Percentiles rank a stretch among this genome's conserved stretches.
Conservation (phyloP, 352 stramenopile species). For the Sclerospora graminicola region DNA sequence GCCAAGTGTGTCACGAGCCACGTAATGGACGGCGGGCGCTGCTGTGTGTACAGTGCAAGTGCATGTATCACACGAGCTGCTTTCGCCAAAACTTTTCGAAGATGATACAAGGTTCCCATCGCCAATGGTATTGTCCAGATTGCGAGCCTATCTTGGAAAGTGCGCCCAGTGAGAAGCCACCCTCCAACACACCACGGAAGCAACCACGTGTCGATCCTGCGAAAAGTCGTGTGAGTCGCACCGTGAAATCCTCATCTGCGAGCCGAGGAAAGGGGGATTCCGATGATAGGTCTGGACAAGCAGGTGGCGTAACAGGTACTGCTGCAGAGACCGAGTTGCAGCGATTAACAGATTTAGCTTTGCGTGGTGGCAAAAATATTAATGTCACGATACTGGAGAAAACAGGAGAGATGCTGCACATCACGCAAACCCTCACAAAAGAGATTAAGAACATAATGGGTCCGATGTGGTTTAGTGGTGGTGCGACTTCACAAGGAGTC, state of each 20-base stretch:
- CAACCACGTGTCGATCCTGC: constrained; percentile 22
- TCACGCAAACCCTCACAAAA: constrained; percentile 36
- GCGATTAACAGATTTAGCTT: constrained; percentile 59
- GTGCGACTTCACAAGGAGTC: not conserved
- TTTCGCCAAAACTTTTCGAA: constrained; percentile 74
- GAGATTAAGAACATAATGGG: constrained; percentile 42
- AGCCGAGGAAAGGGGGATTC: constrained; percentile 9
- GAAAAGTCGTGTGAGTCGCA: constrained; percentile 17
- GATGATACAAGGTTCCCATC: constrained; percentile 40
- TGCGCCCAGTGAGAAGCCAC: constrained; percentile 22
- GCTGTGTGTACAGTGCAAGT: constrained; percentile 69
- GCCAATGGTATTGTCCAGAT: constrained; percentile 77
- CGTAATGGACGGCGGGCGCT: constrained; percentile 68
- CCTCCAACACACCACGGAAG: constrained; percentile 26
- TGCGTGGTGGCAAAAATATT: constrained; percentile 58
- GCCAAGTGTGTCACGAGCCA: constrained; percentile 59
- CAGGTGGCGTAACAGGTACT: constrained; percentile 5
- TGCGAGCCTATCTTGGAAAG: constrained; percentile 41
- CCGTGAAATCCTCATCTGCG: constrained; percentile 8
- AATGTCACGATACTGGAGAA: constrained; percentile 68
- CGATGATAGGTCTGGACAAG: constrained; percentile 11
- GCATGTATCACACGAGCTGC: constrained; percentile 80
- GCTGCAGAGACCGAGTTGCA: constrained; percentile 37
- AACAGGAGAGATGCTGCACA: constrained; percentile 63
- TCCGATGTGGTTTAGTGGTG: constrained; percentile 9